Conservation (phyloP, 2,329 filamentous ascomycete species). For the Fusarium devonianum region DNA sequence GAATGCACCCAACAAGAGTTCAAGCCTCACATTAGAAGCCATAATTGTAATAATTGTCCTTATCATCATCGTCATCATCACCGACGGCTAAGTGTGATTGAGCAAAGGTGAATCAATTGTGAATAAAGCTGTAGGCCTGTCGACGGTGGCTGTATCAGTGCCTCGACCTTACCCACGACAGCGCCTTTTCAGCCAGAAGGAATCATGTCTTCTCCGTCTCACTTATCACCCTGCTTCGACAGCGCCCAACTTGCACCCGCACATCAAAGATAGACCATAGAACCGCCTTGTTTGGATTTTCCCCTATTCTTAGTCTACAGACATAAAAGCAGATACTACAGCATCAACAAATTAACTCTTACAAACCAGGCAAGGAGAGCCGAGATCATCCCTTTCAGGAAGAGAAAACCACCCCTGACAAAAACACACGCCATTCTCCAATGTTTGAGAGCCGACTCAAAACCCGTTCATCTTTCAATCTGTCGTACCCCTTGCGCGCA, state of each 20-base stretch:
- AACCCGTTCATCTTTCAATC: slow-evolving; percentile 6
- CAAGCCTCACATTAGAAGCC: too few species aligned
- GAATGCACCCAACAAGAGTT: too few species aligned
- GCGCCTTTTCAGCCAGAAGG: too few species aligned
- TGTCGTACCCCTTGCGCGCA: background rate
- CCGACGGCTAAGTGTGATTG: too few species aligned
- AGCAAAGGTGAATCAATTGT: too few species aligned
- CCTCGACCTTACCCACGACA: too few species aligned
- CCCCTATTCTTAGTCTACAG: slow-evolving; percentile 17
- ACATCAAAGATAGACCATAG: background rate
- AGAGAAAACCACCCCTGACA: slow-evolving; percentile 21
- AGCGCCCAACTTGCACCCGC: background rate
- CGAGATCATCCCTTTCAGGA: slow-evolving; percentile 11
- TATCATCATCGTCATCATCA: background rate
- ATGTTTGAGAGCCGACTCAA: slow-evolving; percentile 29
- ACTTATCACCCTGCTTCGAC: too few species aligned
- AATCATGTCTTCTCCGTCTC: too few species aligned
- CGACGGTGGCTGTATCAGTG: too few species aligned
- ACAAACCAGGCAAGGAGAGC: slow-evolving; percentile 25
- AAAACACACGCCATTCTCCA: slow-evolving; percentile 39
- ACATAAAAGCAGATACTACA: slow-evolving; percentile 1
- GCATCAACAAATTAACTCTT: slow-evolving; percentile 19
- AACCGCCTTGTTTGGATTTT: slow-evolving; percentile 10
- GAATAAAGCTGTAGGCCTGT: too few species aligned
- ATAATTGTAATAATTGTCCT: background rate